Evolutionary conservation across 1,284 basidiomycete genomes (phyloP).

Genomic region (Agroathelia rolfsii): DNA sequence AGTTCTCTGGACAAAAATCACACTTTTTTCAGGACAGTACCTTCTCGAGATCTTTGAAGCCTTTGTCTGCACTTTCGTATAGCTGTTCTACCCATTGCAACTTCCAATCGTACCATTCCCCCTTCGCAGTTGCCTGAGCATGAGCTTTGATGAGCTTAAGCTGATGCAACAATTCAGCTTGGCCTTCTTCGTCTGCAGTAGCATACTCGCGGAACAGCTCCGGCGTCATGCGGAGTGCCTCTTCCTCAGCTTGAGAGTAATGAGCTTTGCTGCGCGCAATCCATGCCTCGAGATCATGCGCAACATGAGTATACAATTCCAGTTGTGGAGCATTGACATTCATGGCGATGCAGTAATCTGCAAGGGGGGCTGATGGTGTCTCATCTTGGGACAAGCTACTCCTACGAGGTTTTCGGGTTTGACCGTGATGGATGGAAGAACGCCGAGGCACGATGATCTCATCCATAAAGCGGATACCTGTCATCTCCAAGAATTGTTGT

Average conservation of each 20-base stretch:
- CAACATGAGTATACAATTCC: slow-evolving; percentile 60
- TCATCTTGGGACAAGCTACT: slow-evolving; percentile 22
- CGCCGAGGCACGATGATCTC: slow-evolving; percentile 64
- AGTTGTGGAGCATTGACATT: slow-evolving; percentile 66
- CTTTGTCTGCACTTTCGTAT: slow-evolving; percentile 55
- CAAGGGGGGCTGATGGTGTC: slow-evolving; percentile 29
- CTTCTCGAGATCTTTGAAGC: slow-evolving; percentile 55
- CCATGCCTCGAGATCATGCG: slow-evolving; percentile 60
- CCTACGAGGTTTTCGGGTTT: too few relatives aligned
- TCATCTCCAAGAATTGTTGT: slow-evolving; percentile 78
- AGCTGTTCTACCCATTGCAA: slow-evolving; percentile 68
- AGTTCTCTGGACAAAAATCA: too few relatives aligned
- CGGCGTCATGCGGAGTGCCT: slow-evolving; percentile 66
- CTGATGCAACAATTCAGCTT: slow-evolving; percentile 67
- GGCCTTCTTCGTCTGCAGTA: slow-evolving; percentile 65
- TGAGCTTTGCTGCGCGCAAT: slow-evolving; percentile 62
- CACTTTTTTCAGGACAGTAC: slow-evolving; percentile 35
- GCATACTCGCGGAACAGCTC: slow-evolving; percentile 75
- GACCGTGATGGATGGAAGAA: slow-evolving; percentile 48
- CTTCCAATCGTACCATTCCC: slow-evolving; percentile 88
- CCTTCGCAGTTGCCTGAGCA: slow-evolving; percentile 60
- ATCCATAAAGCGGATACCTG: slow-evolving; percentile 78
- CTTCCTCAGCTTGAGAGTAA: slow-evolving; percentile 60
- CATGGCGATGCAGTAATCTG: slow-evolving; percentile 63
- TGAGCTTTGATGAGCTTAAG: slow-evolving; percentile 74